These are phyloP conservation scores for Jaapia argillacea DNA, from an alignment of 768 basidiomycete genomes.

Conservation along the genomic window DNA sequence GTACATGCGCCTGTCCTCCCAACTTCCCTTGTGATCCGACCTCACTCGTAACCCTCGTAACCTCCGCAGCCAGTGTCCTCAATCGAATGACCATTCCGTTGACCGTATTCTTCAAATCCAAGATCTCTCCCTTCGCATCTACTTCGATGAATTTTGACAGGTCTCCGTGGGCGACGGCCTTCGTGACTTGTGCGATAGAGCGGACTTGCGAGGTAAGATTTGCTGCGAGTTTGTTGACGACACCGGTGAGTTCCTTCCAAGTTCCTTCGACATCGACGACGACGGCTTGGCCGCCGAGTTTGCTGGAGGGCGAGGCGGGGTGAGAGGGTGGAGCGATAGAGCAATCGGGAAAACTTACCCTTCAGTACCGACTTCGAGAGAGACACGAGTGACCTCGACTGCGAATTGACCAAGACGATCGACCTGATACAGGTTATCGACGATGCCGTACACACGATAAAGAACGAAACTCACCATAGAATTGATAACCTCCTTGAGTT, in stretches of 20 bases:
- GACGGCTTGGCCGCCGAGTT: constrained; percentile 80
- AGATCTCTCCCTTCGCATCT: constrained; percentile 83
- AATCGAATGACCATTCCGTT: constrained; percentile 41
- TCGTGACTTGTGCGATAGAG: constrained; percentile 52
- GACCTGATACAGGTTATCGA: constrained; percentile 26
- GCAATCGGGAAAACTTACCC: constrained; percentile 20
- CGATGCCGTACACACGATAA: background rate
- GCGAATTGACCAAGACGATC: constrained; percentile 81
- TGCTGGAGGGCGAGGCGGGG: constrained; percentile 25
- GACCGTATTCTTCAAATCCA: constrained; percentile 62
- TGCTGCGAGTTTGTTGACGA: constrained; percentile 73
- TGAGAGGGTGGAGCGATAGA: constrained; percentile 19
- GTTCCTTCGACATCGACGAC: constrained; percentile 86
- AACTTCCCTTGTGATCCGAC: constrained; percentile 85
- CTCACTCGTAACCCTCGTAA: constrained; percentile 76
- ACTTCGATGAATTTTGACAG: constrained; percentile 87
- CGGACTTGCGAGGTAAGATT: constrained; percentile 59
- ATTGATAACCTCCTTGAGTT: constrained; percentile 73
- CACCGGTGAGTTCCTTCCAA: constrained; percentile 78
- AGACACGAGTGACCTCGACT: constrained; percentile 80
- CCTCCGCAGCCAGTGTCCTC: constrained; percentile 69
- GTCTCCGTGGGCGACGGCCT: constrained; percentile 81
- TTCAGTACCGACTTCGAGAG: constrained; percentile 79
- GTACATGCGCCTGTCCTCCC: constrained; percentile 81
- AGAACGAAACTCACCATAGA: constrained; percentile 33